Percentiles rank a stretch among this genome's conserved stretches.
Evolutionary conservation across 192 early-diverging fungal genomes (phyloP).

Genomic region (Spizellomyces sp.): DNA sequence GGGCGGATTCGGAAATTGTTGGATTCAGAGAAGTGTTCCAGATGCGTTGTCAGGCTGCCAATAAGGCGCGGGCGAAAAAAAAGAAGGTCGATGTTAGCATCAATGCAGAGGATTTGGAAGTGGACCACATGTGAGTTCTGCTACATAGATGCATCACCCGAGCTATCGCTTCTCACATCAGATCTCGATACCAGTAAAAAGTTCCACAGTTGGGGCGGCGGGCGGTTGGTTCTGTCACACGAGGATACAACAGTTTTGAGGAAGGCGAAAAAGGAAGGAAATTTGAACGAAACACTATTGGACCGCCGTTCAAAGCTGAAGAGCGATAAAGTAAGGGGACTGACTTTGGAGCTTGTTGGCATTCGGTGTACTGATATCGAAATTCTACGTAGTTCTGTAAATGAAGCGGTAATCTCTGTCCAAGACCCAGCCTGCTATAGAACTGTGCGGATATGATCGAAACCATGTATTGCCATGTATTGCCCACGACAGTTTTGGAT

Average conservation of each 20-base stretch:
- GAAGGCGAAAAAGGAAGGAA: slow-evolving; percentile 71
- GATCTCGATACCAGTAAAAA: slow-evolving; percentile 53
- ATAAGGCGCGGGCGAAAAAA: slow-evolving; percentile 46
- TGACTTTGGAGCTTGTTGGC: too few relatives aligned
- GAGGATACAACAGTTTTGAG: slow-evolving; percentile 58
- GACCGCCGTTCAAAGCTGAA: slow-evolving; percentile 83
- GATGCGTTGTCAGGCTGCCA: slow-evolving; percentile 71
- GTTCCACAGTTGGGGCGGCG: slow-evolving; percentile 75
- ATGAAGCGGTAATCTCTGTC: too few relatives aligned
- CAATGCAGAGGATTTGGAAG: slow-evolving; percentile 58
- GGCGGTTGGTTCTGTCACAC: slow-evolving; percentile 55
- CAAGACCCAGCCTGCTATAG: too few relatives aligned
- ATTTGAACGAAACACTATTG: slow-evolving; percentile 71
- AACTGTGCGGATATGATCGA: too few relatives aligned
- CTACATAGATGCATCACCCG: not conserved
- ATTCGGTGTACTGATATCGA: too few relatives aligned
- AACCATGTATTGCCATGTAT: too few relatives aligned
- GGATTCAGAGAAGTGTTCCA: slow-evolving; percentile 75
- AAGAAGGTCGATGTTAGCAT: slow-evolving; percentile 51
- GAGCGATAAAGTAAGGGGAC: slow-evolving; percentile 65
- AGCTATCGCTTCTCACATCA: not conserved
- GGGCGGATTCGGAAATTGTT: slow-evolving; percentile 71
- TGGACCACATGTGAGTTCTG: slow-evolving; percentile 66
- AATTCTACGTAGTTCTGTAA: too few relatives aligned
- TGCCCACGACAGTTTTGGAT: too few relatives aligned